Percentiles rank a stretch among this genome's conserved stretches.
These are phyloP conservation scores for Neocucurbitaria cava DNA, from an alignment of 2,329 filamentous ascomycete genomes.

Conservation along the genomic window DNA sequence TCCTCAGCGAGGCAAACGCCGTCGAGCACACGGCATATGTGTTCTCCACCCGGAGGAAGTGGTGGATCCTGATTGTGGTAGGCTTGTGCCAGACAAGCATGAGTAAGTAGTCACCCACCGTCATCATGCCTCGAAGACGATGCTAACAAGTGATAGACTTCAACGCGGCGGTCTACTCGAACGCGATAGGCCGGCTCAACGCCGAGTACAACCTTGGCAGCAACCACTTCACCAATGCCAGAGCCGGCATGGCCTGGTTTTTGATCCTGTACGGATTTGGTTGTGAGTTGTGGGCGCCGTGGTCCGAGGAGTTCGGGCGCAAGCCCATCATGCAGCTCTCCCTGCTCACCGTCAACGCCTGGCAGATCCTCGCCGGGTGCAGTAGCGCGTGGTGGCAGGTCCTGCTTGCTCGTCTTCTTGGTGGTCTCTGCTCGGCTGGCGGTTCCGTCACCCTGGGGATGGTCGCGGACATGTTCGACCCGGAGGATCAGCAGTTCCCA, in stretches of 20 bases:
- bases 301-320: conserved; percentile 82
- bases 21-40: conserved; percentile 50
- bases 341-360: conserved; percentile 77
- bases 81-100: conserved; percentile 62
- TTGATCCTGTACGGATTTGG: conserved; percentile 81
- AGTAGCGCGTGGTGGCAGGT: conserved; percentile 69
- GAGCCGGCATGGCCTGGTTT: conserved; percentile 75
- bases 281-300: conserved; percentile 81
- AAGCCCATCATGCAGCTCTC: conserved; percentile 76
- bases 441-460: conserved; percentile 70
- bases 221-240: conserved; percentile 50
- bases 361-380: conserved; percentile 64
- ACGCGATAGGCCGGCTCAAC: conserved; percentile 58
- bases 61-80: conserved; percentile 60
- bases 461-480: conserved; percentile 67
- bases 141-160: conserved; percentile 49
- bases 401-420: conserved; percentile 62
- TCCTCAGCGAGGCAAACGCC: conserved; percentile 26
- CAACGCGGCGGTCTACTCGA: conserved; percentile 64
- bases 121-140: background rate
- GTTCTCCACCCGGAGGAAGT: conserved; percentile 59
- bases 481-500: conserved; percentile 71
- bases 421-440: conserved; percentile 60
- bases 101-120: conserved; percentile 38
- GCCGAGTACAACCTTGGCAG: conserved; percentile 62